Percentiles rank a stretch among this genome's conserved stretches.
Conservation (phyloP, 129 eudicot species). For the Silybum marianum region DNA sequence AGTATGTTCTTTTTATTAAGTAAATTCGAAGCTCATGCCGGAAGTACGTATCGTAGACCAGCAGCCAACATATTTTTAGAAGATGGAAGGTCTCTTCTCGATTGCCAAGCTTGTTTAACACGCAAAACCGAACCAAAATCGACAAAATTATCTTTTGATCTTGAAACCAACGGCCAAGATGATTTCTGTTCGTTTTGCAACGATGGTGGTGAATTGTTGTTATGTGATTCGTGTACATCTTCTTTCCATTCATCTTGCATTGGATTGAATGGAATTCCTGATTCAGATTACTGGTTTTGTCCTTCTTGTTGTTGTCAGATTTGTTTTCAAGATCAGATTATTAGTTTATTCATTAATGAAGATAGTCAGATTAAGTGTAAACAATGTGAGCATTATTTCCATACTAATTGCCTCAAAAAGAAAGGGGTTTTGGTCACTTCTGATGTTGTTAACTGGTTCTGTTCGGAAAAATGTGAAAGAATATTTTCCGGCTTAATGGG, state of each 20-base stretch:
- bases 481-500: slow-evolving; percentile 40
- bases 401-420: slow-evolving; percentile 46
- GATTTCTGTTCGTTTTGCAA: slow-evolving; percentile 66
- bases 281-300: slow-evolving; percentile 59
- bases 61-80: slow-evolving; percentile 64
- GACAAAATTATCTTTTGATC: not conserved
- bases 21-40: slow-evolving; percentile 81
- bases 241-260: slow-evolving; percentile 68
- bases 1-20: slow-evolving; percentile 39
- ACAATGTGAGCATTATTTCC: slow-evolving; percentile 70
- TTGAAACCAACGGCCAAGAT: slow-evolving; percentile 22
- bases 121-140: slow-evolving; percentile 3
- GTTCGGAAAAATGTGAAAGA: slow-evolving; percentile 52
- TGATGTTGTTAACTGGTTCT: slow-evolving; percentile 47
- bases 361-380: slow-evolving; percentile 42
- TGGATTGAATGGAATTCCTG: slow-evolving; percentile 44
- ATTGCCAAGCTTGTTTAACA: slow-evolving; percentile 48
- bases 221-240: slow-evolving; percentile 81
- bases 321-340: slow-evolving; percentile 46
- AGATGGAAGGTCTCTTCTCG: slow-evolving; percentile 66
- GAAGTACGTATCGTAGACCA: slow-evolving; percentile 64
- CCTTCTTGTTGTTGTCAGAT: slow-evolving; percentile 74
- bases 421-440: slow-evolving; percentile 24
- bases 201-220: slow-evolving; percentile 54
- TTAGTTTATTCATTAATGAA: slow-evolving; percentile 15